Base-by-base conservation (phyloP, 116 monocot genomes). In the Phalaenopsis hybrid region DNA sequence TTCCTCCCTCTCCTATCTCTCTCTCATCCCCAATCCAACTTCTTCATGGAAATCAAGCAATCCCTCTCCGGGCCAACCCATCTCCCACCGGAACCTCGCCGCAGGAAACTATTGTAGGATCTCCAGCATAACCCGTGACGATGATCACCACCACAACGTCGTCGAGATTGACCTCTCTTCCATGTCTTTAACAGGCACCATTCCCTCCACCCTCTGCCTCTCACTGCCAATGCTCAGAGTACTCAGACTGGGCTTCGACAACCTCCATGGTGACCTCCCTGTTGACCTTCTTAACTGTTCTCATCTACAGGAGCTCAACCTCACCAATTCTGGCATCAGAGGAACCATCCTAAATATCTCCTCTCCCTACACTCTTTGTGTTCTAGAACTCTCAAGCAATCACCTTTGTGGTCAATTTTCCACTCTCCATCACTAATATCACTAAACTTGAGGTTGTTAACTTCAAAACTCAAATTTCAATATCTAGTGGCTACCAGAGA, bases 291-390 rank as follows among this genome's bases (percentile, higher is more conserved):
- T 90, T 49, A 94, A 91, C 81, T 97, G 97, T 73, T 85, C 90
- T 48, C 83, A 44, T 69, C 83, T 94, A 11, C 85, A 89, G 70
- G 89, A 88, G 70, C 91, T 97, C 80, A 87, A 89, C 83, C 75
- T 94, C 45, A 89, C 89, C 70, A 79, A 46, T 33, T 65, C 91
- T 41, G 83, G 87, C 21, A 83, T 97, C 69, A 21, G 79, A 10
- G 94, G 97, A 41, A 10, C 78, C n/a, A 50, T 97, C 1, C 97
- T 93, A 8, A 89, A 97, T 82, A 73, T 97, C 46, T 94, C 94
- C 5, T 28, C 81, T 25, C 81, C 94, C 6, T 67, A 31, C 4
- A 84, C 90, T 1, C 87, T 94, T 6, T 89, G 88, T 52, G 21
- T 74, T 4, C 86, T 97, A 33, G 97, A 97, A 70, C 79, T 94